These are phyloP conservation scores for Zelopaecilomyces penicillatus DNA, from an alignment of 2,329 filamentous ascomycete genomes.

Conservation along the genomic window DNA sequence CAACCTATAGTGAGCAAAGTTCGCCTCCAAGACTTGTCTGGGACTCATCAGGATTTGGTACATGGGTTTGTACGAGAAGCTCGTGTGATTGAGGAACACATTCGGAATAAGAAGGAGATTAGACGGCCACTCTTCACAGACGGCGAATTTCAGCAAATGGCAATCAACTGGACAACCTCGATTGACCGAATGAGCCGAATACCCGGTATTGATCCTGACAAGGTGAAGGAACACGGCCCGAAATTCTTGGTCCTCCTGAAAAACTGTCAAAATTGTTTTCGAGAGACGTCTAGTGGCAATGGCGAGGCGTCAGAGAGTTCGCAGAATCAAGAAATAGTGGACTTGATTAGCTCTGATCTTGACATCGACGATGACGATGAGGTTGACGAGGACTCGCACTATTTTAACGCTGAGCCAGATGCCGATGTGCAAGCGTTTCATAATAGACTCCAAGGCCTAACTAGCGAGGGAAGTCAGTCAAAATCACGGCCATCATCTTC, in stretches of 20 bases:
- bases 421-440: conserved; percentile 28
- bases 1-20: conserved; percentile 49
- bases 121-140: conserved; percentile 59
- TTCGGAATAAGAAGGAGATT: conserved; percentile 51
- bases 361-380: conserved; percentile 30
- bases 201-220: conserved; percentile 52
- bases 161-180: conserved; percentile 56
- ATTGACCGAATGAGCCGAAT: conserved; percentile 56
- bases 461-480: conserved; percentile 16
- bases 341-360: conserved; percentile 43
- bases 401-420: conserved; percentile 28
- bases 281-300: conserved; percentile 19
- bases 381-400: conserved; percentile 36
- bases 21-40: conserved; percentile 44
- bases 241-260: conserved; percentile 53
- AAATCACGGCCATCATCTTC: conserved; percentile 18
- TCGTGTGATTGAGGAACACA: conserved; percentile 47
- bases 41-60: conserved; percentile 56
- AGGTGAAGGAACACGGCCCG: conserved; percentile 52
- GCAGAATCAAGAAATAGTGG: conserved; percentile 38
- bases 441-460: conserved; percentile 21
- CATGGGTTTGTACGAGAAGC: conserved; percentile 57
- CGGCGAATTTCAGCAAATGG: conserved; percentile 63
- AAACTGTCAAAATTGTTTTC: conserved; percentile 37
- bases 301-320: conserved; percentile 17